Conservation (phyloP, 2,329 filamentous ascomycete genomes). For the Metarhizium rileyi region DNA sequence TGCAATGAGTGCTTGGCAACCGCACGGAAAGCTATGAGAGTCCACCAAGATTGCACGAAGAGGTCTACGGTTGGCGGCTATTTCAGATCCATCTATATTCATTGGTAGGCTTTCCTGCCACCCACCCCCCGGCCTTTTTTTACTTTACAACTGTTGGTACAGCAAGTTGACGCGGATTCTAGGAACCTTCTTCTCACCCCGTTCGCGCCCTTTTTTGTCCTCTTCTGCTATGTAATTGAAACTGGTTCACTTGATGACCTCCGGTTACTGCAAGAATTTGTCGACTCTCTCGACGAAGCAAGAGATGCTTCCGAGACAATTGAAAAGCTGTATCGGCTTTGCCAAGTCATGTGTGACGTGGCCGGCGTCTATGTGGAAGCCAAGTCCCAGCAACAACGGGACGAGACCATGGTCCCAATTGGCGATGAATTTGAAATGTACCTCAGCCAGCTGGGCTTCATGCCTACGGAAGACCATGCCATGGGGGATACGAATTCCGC, state of each 20-base stretch:
- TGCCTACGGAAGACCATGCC: conserved; percentile 30
- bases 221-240: conserved; percentile 50
- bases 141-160: neutral
- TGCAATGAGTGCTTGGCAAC: conserved; percentile 38
- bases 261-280: conserved; percentile 44
- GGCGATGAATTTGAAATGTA: conserved; percentile 56
- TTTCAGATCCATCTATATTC: conserved; percentile 37
- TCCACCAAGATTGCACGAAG: conserved; percentile 35
- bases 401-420: conserved; percentile 37
- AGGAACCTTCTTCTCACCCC: conserved; percentile 46
- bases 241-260: conserved; percentile 44
- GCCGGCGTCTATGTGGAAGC: conserved; percentile 53
- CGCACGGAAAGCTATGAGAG: conserved; percentile 37
- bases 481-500: conserved; percentile 15
- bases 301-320: conserved; percentile 46
- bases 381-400: conserved; percentile 38
- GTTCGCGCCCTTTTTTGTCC: conserved; percentile 49
- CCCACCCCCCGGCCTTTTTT: no score
- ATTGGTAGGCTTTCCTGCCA: conserved; percentile 32
- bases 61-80: conserved; percentile 30
- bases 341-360: conserved; percentile 50
- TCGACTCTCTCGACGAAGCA: conserved; percentile 41
- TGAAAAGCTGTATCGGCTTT: conserved; percentile 51
- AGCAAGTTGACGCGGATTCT: neutral
- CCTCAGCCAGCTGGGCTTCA: conserved; percentile 52